Conservation (phyloP, 2,329 filamentous ascomycete genomes). For the Bipolaris victoriae region DNA sequence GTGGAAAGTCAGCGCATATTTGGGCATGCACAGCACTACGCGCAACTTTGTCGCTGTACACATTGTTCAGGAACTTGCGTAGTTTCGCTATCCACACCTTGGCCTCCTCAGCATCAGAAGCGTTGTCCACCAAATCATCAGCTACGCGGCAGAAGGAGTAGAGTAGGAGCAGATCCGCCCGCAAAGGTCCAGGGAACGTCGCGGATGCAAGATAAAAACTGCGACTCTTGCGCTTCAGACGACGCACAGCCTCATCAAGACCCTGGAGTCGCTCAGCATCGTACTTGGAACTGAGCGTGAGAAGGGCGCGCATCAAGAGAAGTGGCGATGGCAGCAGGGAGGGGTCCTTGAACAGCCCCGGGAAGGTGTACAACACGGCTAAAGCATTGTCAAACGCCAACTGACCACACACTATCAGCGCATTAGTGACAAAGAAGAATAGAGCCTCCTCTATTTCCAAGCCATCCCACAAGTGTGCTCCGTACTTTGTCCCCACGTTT, state of each 20-base stretch:
- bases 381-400: slow-evolving; percentile 72
- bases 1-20: slow-evolving; percentile 60
- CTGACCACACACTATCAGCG: slow-evolving; percentile 71
- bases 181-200: slow-evolving; percentile 69
- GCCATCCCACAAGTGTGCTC: slow-evolving; percentile 65
- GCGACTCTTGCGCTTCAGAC: slow-evolving; percentile 69
- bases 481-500: slow-evolving; percentile 69
- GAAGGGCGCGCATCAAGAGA: slow-evolving; percentile 61
- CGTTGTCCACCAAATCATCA: slow-evolving; percentile 75
- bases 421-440: slow-evolving; percentile 75
- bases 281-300: slow-evolving; percentile 58
- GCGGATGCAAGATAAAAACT: slow-evolving; percentile 77
- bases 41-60: slow-evolving; percentile 49
- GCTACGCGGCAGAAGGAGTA: slow-evolving; percentile 77
- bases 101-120: slow-evolving; percentile 60
- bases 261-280: slow-evolving; percentile 64
- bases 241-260: slow-evolving; percentile 63
- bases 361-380: slow-evolving; percentile 69
- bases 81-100: slow-evolving; percentile 65
- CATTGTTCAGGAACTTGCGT: slow-evolving; percentile 62
- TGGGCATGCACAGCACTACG: slow-evolving; percentile 35
- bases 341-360: slow-evolving; percentile 60
- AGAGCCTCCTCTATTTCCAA: slow-evolving; percentile 76
- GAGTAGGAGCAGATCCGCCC: slow-evolving; percentile 71
- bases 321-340: slow-evolving; percentile 58